These are phyloP conservation scores for Psilocybe azurescens DNA, from an alignment of 768 basidiomycete genomes.

Conservation along the genomic window DNA sequence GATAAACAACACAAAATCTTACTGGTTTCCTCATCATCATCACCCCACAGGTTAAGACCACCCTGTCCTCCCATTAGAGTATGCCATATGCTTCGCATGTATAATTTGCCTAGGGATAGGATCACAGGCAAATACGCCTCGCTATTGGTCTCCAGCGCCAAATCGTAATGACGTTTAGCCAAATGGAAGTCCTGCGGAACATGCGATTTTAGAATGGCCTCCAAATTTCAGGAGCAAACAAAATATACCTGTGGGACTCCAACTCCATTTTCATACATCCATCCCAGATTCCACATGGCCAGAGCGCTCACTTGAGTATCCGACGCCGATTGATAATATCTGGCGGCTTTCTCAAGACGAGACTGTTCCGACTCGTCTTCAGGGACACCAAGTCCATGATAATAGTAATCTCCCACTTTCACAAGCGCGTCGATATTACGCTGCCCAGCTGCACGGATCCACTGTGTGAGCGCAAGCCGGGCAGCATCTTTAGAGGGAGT, in stretches of 20 bases:
- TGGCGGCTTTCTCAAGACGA: slow-evolving; percentile 88
- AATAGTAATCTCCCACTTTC: slow-evolving; percentile 98
- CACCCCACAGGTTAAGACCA: slow-evolving; percentile 70
- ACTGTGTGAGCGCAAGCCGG: slow-evolving; percentile 84
- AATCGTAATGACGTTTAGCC: slow-evolving; percentile 95
- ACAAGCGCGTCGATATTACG: slow-evolving; percentile 96
- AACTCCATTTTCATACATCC: slow-evolving; percentile 98
- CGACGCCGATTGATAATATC: slow-evolving; percentile 93
- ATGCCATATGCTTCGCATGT: slow-evolving; percentile 85
- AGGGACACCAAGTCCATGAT: slow-evolving; percentile 84
- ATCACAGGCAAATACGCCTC: slow-evolving; percentile 91
- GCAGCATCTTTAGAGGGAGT: slow-evolving; percentile 86
- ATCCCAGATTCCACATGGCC: slow-evolving; percentile 98
- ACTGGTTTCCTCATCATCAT: slow-evolving; percentile 57
- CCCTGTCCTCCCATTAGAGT: slow-evolving; percentile 74
- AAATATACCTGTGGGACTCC: slow-evolving; percentile 80
- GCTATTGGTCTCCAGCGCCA: slow-evolving; percentile 82
- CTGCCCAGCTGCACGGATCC: slow-evolving; percentile 94
- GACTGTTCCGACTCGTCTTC: slow-evolving; percentile 55
- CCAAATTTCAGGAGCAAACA: not conserved
- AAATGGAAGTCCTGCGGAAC: slow-evolving; percentile 85
- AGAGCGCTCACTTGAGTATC: slow-evolving; percentile 92
- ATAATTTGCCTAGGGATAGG: slow-evolving; percentile 82
- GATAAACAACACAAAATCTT: slow-evolving; percentile 9
- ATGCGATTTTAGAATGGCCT: not conserved